Evolutionary conservation across 352 stramenopile species (phyloP).

Genomic region (Phytopythium boreale): DNA sequence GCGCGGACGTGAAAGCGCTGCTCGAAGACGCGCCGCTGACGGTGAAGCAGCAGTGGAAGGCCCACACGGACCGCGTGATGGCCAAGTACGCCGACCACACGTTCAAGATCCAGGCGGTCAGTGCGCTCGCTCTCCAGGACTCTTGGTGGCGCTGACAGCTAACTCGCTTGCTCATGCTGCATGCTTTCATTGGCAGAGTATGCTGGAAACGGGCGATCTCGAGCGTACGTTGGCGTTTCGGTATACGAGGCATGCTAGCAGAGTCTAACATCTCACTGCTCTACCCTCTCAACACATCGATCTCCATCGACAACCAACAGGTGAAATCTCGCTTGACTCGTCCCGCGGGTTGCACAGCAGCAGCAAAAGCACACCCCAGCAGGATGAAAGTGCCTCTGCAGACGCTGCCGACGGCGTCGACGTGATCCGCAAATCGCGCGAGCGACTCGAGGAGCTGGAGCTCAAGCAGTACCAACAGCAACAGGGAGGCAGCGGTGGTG

Average conservation of each 20-base stretch:
- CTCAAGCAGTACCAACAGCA: slow-evolving; percentile 14
- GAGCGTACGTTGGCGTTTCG: slow-evolving; percentile 33
- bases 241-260: neutral
- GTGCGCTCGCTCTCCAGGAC: slow-evolving; percentile 1
- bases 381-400: neutral
- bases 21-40: slow-evolving; percentile 18
- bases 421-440: slow-evolving; percentile 66
- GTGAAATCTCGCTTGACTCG: neutral
- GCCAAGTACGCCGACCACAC: slow-evolving; percentile 59
- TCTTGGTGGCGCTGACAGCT: neutral
- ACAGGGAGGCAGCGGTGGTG: neutral
- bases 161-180: neutral
- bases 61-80: slow-evolving; percentile 64
- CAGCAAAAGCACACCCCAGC: slow-evolving; percentile 29
- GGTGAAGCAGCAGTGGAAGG: slow-evolving; percentile 61
- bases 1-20: neutral
- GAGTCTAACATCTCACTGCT: neutral
- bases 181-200: slow-evolving; percentile 27
- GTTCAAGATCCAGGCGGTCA: slow-evolving; percentile 74
- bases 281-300: neutral
- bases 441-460: slow-evolving; percentile 64
- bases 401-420: slow-evolving; percentile 30
- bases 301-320: neutral
- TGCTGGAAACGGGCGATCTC: slow-evolving; percentile 72
- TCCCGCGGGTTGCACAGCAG: neutral